Conservation (phyloP, 2,329 filamentous ascomycete species). For the Erysiphe pulchra region DNA sequence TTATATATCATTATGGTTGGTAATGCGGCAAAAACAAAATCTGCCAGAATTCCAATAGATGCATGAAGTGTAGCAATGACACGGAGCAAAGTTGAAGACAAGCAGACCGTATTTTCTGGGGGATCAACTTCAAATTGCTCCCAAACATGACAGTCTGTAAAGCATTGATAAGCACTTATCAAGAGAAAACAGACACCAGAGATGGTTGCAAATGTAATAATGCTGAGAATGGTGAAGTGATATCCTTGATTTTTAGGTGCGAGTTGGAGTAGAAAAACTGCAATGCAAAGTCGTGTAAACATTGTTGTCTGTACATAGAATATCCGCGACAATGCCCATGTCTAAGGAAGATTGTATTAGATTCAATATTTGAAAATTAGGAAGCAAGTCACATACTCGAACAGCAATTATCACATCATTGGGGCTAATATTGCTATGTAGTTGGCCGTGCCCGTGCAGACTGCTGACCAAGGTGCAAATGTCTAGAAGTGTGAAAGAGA, state of each 20-base stretch:
- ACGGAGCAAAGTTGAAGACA: conserved; percentile 1
- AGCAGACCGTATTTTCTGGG: background rate
- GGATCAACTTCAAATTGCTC: background rate
- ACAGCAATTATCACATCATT: conserved; percentile 2
- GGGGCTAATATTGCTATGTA: conserved; percentile 1
- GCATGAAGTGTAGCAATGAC: background rate
- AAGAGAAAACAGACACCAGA: conserved; percentile 1
- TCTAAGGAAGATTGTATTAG: background rate
- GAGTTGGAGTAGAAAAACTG: conserved; percentile 3
- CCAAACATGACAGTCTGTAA: conserved; percentile 2
- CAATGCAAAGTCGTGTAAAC: conserved; percentile 6
- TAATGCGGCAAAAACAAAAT: conserved; percentile 4
- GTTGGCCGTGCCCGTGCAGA: background rate
- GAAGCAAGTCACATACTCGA: background rate
- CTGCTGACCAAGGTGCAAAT: background rate
- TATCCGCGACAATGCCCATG: conserved; percentile 2
- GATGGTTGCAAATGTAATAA: background rate
- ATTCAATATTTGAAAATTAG: background rate
- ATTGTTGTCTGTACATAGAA: conserved; percentile 4
- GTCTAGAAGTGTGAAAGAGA: background rate
- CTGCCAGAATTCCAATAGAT: conserved; percentile 1
- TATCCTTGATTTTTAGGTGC: background rate
- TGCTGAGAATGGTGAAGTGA: background rate
- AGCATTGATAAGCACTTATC: conserved; percentile 4
- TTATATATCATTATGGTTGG: conserved; percentile 5